Conservation (phyloP, 208 protist species). For the Wallacemonas collosoma region DNA sequence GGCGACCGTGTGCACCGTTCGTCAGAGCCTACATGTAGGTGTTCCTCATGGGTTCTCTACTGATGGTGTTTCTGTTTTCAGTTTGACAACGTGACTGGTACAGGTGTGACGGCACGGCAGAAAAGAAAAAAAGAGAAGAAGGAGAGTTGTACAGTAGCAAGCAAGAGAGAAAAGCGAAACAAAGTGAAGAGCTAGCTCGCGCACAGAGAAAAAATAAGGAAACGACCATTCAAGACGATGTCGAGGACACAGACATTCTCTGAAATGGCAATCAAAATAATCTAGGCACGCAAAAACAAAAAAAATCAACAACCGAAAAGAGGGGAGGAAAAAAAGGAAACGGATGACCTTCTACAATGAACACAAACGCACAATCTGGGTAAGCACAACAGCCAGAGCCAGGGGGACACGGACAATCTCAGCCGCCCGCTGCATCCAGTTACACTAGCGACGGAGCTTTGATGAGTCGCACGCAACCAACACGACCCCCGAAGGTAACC, state of each 20-base stretch:
- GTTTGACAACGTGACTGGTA: no score
- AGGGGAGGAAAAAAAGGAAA: constrained; percentile 18
- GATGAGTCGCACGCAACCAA: constrained; percentile 67
- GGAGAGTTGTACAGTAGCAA: no score
- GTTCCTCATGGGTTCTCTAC: no score
- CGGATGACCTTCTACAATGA: constrained; percentile 5
- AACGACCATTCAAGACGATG: background rate
- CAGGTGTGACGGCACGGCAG: no score
- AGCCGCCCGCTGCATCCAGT: background rate
- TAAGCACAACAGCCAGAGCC: constrained; percentile 10
- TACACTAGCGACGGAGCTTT: constrained; percentile 50
- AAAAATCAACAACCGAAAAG: constrained; percentile 1
- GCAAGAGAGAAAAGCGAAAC: no score
- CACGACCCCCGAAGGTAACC: constrained; percentile 80
- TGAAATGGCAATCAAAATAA: background rate
- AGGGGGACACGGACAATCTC: background rate
- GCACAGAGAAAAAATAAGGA: background rate
- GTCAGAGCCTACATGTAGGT: no score
- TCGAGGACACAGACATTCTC: no score
- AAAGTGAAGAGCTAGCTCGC: no score
- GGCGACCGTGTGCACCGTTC: no score
- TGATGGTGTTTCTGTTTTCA: no score
- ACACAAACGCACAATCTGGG: constrained; percentile 12
- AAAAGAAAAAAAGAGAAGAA: background rate
- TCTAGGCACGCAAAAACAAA: constrained; percentile 16